Base-by-base conservation (phyloP, 2,329 filamentous ascomycete species). In the Whalleya microplaca region DNA sequence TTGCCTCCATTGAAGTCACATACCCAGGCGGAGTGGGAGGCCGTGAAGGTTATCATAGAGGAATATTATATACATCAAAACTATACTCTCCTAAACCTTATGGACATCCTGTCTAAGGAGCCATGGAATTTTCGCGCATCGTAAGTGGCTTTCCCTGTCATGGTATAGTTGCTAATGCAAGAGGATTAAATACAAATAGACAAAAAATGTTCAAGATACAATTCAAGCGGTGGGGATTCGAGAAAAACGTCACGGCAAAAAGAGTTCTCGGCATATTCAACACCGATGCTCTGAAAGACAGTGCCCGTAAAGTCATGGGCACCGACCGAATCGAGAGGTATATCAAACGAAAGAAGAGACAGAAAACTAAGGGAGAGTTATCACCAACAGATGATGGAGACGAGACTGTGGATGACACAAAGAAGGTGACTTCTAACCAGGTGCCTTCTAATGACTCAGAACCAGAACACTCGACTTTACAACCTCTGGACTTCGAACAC, bases 221-320 rank as follows among this genome's bases (percentile, higher is more conserved):
- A 44, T 51, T 51, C 41, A 51, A 44, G 21, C 32, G 37, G 44
- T 51, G 48, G 48, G 48, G 48, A 7, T 44, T 51, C 23, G 48
- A 51, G n/a, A 51, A 51, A 41, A 51, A 51, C 20, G 19, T 51
- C 14, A 51, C 48, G 14, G n/a, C 43, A 19, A 44, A 44, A 3
- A 19, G 48, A n/a, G 41, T 44, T 2, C 6, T 6, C 21, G 32
- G 21, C n/a, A 5, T 51, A 43, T 7, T 51, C 16, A 12, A 40
- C 12, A 18, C n/a, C 3, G 21, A 37, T 9, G n/a, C 21, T 29
- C n/a, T 27, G 18, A 20, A 14, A 19, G 41, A 20, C 37, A 27
- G 21, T 16, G 48, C 32, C 18, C 48, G 40, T 14, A 51, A 51
- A n/a, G 20, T 20, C 21, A 51, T 44, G 6, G 48, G 48, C 20